phyloP scores from a whole-genome alignment of 805 yeast species.

The Jamesozyma jinghongensis region DNA sequence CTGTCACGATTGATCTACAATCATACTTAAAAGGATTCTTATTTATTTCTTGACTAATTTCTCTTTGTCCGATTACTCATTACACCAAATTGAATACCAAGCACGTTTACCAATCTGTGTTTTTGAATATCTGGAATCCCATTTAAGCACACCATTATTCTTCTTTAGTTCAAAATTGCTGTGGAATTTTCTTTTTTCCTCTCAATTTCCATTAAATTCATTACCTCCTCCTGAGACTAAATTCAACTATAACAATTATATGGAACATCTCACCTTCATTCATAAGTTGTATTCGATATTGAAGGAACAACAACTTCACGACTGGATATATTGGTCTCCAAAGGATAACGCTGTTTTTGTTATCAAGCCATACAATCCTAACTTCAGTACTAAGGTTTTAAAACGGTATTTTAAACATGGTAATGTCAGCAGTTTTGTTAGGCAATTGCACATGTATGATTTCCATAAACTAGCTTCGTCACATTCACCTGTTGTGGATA shows the following conservation, averaged over 20 bases:
- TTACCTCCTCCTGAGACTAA: too few species aligned
- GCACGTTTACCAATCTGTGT: too few species aligned
- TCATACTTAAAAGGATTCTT: too few species aligned
- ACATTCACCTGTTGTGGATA: constrained; percentile 5
- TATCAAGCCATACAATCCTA: constrained; percentile 22
- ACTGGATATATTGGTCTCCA: constrained; percentile 24
- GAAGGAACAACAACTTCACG: constrained; percentile 14
- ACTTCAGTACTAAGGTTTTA: constrained; percentile 28
- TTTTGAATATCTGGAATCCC: too few species aligned
- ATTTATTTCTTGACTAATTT: too few species aligned
- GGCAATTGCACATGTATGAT: constrained; percentile 94
- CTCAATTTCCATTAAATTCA: too few species aligned
- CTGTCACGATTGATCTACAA: too few species aligned
- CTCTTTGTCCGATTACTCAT: too few species aligned
- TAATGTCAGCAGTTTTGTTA: constrained; percentile 84
- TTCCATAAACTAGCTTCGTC: constrained; percentile 59
- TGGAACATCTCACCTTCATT: constrained; percentile 20
- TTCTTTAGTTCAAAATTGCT: too few species aligned
- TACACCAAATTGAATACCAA: background rate
- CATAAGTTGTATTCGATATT: constrained; percentile 26
- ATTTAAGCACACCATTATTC: too few species aligned
- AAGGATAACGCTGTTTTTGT: constrained; percentile 16
- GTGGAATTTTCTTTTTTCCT: too few species aligned
- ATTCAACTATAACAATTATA: background rate
- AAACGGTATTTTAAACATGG: constrained; percentile 88